phyloP scores from a whole-genome alignment of 108 stramenopile species.

The Aurantiochytrium sp. region DNA sequence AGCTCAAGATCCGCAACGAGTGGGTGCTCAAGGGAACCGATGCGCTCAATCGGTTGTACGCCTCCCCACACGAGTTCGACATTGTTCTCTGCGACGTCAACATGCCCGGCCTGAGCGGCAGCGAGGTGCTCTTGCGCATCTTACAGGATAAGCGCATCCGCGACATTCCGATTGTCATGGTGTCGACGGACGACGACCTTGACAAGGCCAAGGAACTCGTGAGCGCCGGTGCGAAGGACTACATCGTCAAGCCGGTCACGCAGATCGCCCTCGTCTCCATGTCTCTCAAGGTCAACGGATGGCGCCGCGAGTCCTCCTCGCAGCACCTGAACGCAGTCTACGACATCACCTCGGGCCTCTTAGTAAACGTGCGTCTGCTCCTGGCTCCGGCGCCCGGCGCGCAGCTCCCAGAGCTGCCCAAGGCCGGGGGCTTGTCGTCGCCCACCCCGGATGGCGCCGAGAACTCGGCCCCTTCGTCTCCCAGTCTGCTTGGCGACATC shows the following conservation, averaged over 20 bases:
- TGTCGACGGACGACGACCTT: not conserved
- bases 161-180: conserved; percentile 26
- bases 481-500: not conserved
- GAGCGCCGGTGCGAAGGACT: conserved; percentile 19
- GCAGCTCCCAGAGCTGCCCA: not conserved
- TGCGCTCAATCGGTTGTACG: not conserved
- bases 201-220: conserved; percentile 26
- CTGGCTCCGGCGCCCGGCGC: not conserved
- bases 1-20: conserved; percentile 26
- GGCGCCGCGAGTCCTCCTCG: not conserved
- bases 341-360: conserved; percentile 5
- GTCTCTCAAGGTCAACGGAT: conserved; percentile 18
- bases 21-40: not conserved
- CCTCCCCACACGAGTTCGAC: not conserved
- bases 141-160: not conserved
- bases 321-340: not conserved
- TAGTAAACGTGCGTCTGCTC: not conserved
- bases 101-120: conserved; percentile 15
- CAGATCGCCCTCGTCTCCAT: not conserved
- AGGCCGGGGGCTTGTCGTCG: not conserved
- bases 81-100: conserved; percentile 19
- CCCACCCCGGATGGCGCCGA: not conserved
- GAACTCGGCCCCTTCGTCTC: not conserved
- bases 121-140: conserved; percentile 2
- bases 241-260: conserved; percentile 15